Evolutionary conservation across 495 filamentous ascomycete species (phyloP), one percentile per base, ranked within the genome.

Genomic region (Neurospora pannonica): DNA sequence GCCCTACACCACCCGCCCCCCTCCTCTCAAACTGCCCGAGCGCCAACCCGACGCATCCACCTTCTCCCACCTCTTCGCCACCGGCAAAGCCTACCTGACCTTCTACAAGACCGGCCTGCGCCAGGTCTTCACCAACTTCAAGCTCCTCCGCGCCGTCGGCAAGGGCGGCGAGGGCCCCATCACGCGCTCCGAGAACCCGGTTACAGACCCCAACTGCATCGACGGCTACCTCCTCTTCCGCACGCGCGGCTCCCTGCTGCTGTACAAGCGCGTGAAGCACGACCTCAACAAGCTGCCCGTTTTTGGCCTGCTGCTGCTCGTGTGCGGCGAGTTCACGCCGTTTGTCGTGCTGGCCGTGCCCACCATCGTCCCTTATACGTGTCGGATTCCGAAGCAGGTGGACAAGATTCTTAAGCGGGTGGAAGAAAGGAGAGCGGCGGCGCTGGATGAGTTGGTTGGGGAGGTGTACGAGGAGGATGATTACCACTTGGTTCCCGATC

Each of bases 21-120:
- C 89, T 1, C 86, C 86, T 0, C 84, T 92, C 70, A 71, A 81
- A 42, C 78, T 90, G n/a, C 88, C 90, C 2, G 71, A 60, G 17
- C 85, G 83, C 38, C 76, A 78, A 11, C 74, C 81, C 6, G 72
- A 76, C 38, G 78, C 84, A 40, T 82, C 79, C 37, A 77, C 79
- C 38, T 77, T 89, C 76, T 74, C 10, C 1, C 85, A 91, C 82
- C 78, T 84, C 46, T 82, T 87, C 77, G 67, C 74, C 0, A 78
- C 84, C 5, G 91, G 90, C 67, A 88, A 88, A 72, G 85, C 88
- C 28, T 92, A 92, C 82, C 78, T 90, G 7, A 81, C 82, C 38
- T 98, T 98, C 88, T 98, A 97, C 89, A 97, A 97, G 80, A 88
- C 89, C 34, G 95, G 95, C 17, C 80, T 97, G 36, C 88, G 87